These are phyloP conservation scores for Trichoderma sp. DNA, from an alignment of 2,329 filamentous ascomycete genomes.

Conservation along the genomic window DNA sequence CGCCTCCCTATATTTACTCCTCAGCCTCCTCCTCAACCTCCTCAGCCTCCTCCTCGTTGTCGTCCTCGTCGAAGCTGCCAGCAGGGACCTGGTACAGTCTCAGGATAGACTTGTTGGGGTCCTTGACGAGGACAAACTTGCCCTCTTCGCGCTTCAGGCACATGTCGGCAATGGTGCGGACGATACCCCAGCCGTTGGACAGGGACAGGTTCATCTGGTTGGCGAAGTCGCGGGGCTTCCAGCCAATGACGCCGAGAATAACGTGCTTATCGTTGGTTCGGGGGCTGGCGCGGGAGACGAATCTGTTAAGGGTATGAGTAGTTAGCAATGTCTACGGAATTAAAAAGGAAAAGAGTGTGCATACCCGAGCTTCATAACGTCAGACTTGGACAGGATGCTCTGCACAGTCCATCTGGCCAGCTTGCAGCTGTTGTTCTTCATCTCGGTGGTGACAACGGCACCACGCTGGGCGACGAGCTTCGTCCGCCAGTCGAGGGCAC, in stretches of 20 bases:
- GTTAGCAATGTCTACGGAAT: slow-evolving; percentile 25
- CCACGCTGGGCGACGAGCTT: slow-evolving; percentile 94
- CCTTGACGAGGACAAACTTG: slow-evolving; percentile 82
- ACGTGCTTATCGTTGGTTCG: slow-evolving; percentile 93
- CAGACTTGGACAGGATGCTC: slow-evolving; percentile 94
- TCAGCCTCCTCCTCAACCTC: slow-evolving; percentile 48
- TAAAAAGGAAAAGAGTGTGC: slow-evolving; percentile 36
- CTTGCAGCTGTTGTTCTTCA: slow-evolving; percentile 99
- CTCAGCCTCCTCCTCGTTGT: slow-evolving; percentile 64
- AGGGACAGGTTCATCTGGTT: slow-evolving; percentile 97
- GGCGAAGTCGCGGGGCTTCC: slow-evolving; percentile 97
- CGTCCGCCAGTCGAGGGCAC: slow-evolving; percentile 93
- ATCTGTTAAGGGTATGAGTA: slow-evolving; percentile 54
- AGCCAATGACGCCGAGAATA: slow-evolving; percentile 91
- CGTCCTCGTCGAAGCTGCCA: slow-evolving; percentile 88
- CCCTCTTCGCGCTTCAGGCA: slow-evolving; percentile 74
- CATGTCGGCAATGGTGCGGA: slow-evolving; percentile 97
- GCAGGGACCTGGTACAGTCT: slow-evolving; percentile 88
- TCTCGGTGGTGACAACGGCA: slow-evolving; percentile 97
- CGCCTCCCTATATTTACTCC: slow-evolving; percentile 30
- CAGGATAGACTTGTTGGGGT: slow-evolving; percentile 95
- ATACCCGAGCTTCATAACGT: slow-evolving; percentile 96
- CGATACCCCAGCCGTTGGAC: slow-evolving; percentile 98
- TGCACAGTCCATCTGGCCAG: slow-evolving; percentile 97
- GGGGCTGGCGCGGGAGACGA: slow-evolving; percentile 92